Evolutionary conservation across 192 early-diverging fungal genomes (phyloP), one percentile per base, ranked within the genome.

Genomic region (Entrophospora sp.): DNA sequence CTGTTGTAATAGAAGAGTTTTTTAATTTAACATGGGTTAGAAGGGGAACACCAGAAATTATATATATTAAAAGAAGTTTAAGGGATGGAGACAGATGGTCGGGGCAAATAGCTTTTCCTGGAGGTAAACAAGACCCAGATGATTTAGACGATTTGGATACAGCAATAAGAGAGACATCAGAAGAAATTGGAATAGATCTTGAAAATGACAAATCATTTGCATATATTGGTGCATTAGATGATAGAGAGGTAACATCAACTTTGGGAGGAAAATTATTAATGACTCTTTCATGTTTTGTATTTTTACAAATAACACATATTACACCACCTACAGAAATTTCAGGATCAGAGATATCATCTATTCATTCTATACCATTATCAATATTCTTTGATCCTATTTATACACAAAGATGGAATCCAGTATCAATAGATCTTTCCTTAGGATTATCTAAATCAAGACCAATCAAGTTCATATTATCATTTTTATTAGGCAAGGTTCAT

Each of bases 21-120:
- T 77, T 69, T 61, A 44, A 57, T 5, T 66, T 72, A 62, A 52
- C 67, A 5, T 77, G 75, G 75, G 72, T 77, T 44, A 44, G 36
- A 5, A 52, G 64, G 51, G 75, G 75, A 14, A 49, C 59, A 3
- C 75, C 75, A 20, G 75, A 77, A 64, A 70, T 77, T 43, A 67
- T 77, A 5, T 77, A 73, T 49, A 73, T 77, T 32, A 70, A 73
- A 43, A 38, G 75, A 22, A 72, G 72, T 2, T 73, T 72, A 61
- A 67, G 75, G 40, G 71, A 77, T 64, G 73, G 71, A 59, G 75
- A 77, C 71, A 71, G 75, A 32, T 77, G 75, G 75, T 69, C 66
- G n/a, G 75, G 75, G 6, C 75, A 77, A 71, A 71, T 77, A 12
- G 75, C 75, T 3, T 62, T 77, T 18, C 75, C 75, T 2, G 75